Conservation (phyloP, 768 basidiomycete species). For the Rhodotorula taiwanensis region DNA sequence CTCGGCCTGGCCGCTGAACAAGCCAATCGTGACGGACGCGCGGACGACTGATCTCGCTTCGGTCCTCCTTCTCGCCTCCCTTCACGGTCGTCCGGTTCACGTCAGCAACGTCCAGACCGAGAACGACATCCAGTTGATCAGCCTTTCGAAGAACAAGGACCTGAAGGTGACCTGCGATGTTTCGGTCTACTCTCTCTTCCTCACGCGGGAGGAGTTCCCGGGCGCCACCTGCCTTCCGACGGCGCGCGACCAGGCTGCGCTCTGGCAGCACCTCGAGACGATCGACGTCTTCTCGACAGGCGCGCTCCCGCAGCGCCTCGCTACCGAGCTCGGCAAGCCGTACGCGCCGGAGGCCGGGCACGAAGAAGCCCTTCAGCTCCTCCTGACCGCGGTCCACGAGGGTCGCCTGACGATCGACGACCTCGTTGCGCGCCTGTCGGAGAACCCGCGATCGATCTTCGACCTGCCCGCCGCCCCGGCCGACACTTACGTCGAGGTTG, state of each 20-base stretch:
- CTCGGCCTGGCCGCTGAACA: slow-evolving; percentile 78
- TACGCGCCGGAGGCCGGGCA: slow-evolving; percentile 69
- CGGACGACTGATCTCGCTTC: slow-evolving; percentile 87
- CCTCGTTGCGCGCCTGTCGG: slow-evolving; percentile 72
- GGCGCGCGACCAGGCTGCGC: slow-evolving; percentile 63
- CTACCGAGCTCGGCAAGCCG: slow-evolving; percentile 56
- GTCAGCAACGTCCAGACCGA: slow-evolving; percentile 78
- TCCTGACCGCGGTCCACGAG: slow-evolving; percentile 75
- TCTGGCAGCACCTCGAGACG: slow-evolving; percentile 75
- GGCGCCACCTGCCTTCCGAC: slow-evolving; percentile 61
- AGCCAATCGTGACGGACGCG: slow-evolving; percentile 90
- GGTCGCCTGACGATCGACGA: slow-evolving; percentile 74
- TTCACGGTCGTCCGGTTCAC: slow-evolving; percentile 81
- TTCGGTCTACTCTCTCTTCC: slow-evolving; percentile 84
- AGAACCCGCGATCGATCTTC: slow-evolving; percentile 89
- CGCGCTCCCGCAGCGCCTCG: slow-evolving; percentile 68
- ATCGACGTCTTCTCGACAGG: slow-evolving; percentile 92
- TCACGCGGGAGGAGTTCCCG: slow-evolving; percentile 67
- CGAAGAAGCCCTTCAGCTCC: slow-evolving; percentile 76
- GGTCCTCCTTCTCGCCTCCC: slow-evolving; percentile 82
- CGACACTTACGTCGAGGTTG: slow-evolving; percentile 85
- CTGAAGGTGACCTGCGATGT: slow-evolving; percentile 96
- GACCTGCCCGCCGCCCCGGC: slow-evolving; percentile 64
- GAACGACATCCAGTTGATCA: slow-evolving; percentile 83
- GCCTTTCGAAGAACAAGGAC: slow-evolving; percentile 85